These are phyloP conservation scores for Candida ponderosae DNA, from an alignment of 805 yeast species.

Conservation along the genomic window DNA sequence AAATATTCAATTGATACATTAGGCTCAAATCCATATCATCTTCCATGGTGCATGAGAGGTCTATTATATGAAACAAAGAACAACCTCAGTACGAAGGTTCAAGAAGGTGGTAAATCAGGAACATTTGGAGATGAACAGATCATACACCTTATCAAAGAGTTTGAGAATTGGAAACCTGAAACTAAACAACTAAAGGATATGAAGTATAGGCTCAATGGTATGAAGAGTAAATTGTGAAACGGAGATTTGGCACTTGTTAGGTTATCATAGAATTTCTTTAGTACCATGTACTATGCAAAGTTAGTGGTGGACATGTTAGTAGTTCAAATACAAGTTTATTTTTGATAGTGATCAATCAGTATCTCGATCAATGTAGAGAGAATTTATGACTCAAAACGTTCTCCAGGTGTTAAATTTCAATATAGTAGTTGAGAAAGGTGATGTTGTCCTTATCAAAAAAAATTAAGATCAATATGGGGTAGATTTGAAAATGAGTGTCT, in stretches of 20 bases:
- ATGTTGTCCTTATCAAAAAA: no score
- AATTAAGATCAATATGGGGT: no score
- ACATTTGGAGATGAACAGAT: conserved; percentile 51
- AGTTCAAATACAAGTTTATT: no score
- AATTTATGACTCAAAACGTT: no score
- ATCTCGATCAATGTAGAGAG: no score
- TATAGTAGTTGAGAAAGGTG: no score
- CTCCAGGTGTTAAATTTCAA: no score
- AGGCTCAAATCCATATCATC: conserved; percentile 72
- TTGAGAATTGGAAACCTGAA: conserved; percentile 84
- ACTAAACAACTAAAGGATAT: conserved; percentile 75
- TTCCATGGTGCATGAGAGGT: conserved; percentile 93
- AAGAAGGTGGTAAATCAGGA: no score
- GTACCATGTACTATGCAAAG: no score
- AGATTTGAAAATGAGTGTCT: no score
- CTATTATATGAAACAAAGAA: conserved; percentile 57
- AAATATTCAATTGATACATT: conserved; percentile 56
- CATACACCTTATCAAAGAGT: conserved; percentile 53
- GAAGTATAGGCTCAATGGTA: conserved; percentile 67
- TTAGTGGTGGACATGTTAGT: no score
- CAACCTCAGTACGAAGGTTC: conserved; percentile 20
- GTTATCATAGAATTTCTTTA: not conserved
- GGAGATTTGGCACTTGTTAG: not conserved
- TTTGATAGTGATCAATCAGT: no score
- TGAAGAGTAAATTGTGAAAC: conserved; percentile 21